Evolutionary conservation across 2,329 filamentous ascomycete genomes (phyloP), one percentile per base, ranked within the genome.

Genomic region (Magnaporthiopsis rhizophila): DNA sequence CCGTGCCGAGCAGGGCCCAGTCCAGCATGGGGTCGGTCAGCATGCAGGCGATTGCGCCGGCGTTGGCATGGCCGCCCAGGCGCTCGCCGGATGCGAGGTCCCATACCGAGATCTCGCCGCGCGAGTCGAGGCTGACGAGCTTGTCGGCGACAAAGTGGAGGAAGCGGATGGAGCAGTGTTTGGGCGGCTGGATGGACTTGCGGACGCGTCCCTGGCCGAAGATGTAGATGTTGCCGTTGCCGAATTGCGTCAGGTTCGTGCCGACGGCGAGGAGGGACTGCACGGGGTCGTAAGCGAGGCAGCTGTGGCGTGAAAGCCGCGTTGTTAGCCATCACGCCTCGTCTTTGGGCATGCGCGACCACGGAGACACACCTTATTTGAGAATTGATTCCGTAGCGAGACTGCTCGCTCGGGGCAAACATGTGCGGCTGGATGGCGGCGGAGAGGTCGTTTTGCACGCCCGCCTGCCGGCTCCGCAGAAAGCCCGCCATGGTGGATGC

Each of bases 201-300:
- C 89, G 86, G 63, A 98, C 89, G 66, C 95, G 86, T 65, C 84
- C 85, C 74, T 91, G 89, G 58, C 95, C 95, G 74, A 95, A 88
- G 69, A 99, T 80, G 76, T 96, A 96, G 73, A 99, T 90, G 74
- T 93, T 88, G 30, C 94, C 94, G 45, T 86, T 86, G 65, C 92
- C 92, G 72, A 91, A 96, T 71, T 90, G 88, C 68, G 89, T 92
- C 76, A 96, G 90, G 73, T 87, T 90, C 58, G 95, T 99, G 66
- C 92, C 95, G 67, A 98, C 86, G 58, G 95, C 95, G 62, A 99
- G 83, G 65, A 99, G 86, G 34, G 93, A 97, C 74, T 99, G 95
- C 15, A 97, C 84, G 1, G 95, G 93, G 69, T 98, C 93, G 79
- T 96, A 98, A 66, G 92, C 90, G 68, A 98, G 79, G 68, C 89